Base-by-base conservation (phyloP, 202 grass and related monocot genomes). In the Hordeum pubiflorum region DNA sequence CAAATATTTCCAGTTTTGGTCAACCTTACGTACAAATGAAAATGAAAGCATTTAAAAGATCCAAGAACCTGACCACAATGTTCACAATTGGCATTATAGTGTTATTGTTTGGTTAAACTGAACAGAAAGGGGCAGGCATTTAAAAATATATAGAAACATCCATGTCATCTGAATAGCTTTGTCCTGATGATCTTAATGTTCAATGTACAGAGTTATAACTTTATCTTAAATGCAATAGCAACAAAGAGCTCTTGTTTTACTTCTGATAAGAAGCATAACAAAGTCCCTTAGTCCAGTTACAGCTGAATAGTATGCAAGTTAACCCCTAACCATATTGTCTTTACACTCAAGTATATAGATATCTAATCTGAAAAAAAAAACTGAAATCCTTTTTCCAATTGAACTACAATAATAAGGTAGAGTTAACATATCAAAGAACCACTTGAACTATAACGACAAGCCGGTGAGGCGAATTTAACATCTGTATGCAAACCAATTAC, bases 31-130 rank as follows among this genome's bases (percentile, higher is more conserved):
- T 31, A 58, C 48, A 65, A 21, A 67, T 37, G 20, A 36, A 80
- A 79, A 13, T 10, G 0, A 5, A 44, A 20, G 31, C 39, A 40
- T 74, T 74, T 46, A 79, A 36, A 87, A n/a, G 36, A 76, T 86
- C 24, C 18, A 39, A 76, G 5, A 18, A 29, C n/a, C 2, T 87
- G 54, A 46, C 14, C 24, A 50, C 72, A 61, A 74, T 41, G 54
- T 56, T n/a, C 24, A 50, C 72, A 61, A 74, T 41, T 69, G 14
- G 11, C 6, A 66, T 7, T 68, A 13, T 33, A 63, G 12, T 54
- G 26, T 57, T 64, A 67, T 64, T 80, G 3, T 5, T 29, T 64
- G 18, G 34, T 76, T 70, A 63, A 63, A 48, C 36, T 13, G 1
- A 57, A 85, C 15, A 40, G 4, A 2, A 74, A 63, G 10, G 33